Conservation (phyloP, 2,329 filamentous ascomycete genomes). For the Trichothecium roseum region DNA sequence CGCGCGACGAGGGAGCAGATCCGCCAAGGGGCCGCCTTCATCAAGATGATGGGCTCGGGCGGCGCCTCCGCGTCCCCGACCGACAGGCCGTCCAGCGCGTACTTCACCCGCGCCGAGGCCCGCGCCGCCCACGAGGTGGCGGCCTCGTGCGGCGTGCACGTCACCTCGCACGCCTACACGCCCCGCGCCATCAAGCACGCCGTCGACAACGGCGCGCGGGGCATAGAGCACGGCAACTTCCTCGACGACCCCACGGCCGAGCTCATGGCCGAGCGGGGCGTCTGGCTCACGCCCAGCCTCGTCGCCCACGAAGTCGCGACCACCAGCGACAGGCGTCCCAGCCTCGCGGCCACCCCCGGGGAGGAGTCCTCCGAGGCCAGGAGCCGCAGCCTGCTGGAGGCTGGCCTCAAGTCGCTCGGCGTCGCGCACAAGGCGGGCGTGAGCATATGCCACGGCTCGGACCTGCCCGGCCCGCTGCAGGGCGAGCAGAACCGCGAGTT, state of each 20-base stretch:
- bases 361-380: no score
- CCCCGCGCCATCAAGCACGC: constrained; percentile 31
- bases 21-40: constrained; percentile 45
- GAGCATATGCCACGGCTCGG: constrained; percentile 43
- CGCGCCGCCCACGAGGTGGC: constrained; percentile 41
- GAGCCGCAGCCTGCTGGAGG: constrained; percentile 36
- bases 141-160: constrained; percentile 35
- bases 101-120: constrained; percentile 48
- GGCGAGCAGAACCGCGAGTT: constrained; percentile 22
- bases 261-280: constrained; percentile 36
- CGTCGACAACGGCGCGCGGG: constrained; percentile 41
- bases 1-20: constrained; percentile 42
- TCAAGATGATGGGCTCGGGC: constrained; percentile 45
- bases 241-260: constrained; percentile 30
- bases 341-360: no score
- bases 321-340: no score
- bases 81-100: constrained; percentile 39
- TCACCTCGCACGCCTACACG: constrained; percentile 49
- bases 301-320: constrained; percentile 36
- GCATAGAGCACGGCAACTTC: constrained; percentile 39
- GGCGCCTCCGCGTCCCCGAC: constrained; percentile 43
- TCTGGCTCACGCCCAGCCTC: constrained; percentile 43
- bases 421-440: constrained; percentile 41
- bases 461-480: constrained; percentile 20
- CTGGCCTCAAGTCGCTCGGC: constrained; percentile 33